Conservation (phyloP, 495 filamentous ascomycete genomes). For the Penicillium odoratum region DNA sequence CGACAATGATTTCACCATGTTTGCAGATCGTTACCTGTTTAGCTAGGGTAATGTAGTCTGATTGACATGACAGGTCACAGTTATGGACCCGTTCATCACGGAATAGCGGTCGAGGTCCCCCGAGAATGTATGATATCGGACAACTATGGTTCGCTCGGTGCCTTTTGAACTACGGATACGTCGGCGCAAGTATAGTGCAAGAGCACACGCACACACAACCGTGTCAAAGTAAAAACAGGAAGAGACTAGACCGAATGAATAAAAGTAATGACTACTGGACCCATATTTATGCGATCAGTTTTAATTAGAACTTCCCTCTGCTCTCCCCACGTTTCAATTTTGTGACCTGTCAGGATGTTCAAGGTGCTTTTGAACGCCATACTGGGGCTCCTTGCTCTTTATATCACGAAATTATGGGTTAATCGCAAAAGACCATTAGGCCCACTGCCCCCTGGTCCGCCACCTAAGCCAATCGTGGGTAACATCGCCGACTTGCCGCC, state of each 20-base stretch:
- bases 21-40: too few species aligned
- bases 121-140: neutral
- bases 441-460: constrained; percentile 44
- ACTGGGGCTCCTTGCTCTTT: neutral
- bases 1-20: too few species aligned
- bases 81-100: too few species aligned
- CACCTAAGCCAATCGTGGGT: constrained; percentile 42
- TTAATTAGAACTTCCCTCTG: neutral
- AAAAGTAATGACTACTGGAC: neutral
- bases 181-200: neutral
- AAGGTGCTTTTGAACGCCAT: neutral
- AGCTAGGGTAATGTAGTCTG: too few species aligned
- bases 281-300: neutral
- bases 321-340: neutral
- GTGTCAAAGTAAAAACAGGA: too few species aligned
- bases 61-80: too few species aligned
- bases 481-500: constrained; percentile 48
- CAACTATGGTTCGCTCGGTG: neutral
- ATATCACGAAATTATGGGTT: neutral
- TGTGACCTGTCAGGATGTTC: neutral
- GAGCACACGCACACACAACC: too few species aligned
- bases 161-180: neutral
- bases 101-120: neutral
- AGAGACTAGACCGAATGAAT: too few species aligned
- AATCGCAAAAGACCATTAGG: neutral